Conservation (phyloP, 2,329 filamentous ascomycete species). For the Raffaelea albimanens region DNA sequence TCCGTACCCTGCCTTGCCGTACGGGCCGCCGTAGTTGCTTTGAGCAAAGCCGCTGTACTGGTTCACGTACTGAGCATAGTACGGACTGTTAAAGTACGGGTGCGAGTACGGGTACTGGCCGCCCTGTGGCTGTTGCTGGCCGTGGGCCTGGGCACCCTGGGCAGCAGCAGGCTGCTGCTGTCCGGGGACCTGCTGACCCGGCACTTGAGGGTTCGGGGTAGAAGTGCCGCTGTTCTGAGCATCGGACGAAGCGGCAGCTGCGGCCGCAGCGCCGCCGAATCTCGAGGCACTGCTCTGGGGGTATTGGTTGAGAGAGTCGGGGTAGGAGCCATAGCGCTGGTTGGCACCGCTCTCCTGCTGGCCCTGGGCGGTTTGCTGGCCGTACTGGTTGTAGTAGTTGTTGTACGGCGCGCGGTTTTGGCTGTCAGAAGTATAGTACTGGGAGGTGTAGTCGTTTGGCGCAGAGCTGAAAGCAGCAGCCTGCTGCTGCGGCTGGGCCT, state of each 20-base stretch:
- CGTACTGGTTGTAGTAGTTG: conserved; percentile 60
- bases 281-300: conserved; percentile 65
- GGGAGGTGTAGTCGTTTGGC: conserved; percentile 67
- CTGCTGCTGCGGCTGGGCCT: conserved; percentile 47
- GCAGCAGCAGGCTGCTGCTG: conserved; percentile 27
- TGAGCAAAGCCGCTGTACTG: conserved; percentile 34
- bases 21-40: conserved; percentile 41
- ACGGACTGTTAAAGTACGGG: conserved; percentile 53
- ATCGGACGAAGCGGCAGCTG: conserved; percentile 34
- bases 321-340: conserved; percentile 72
- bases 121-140: conserved; percentile 16
- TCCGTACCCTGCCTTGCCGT: conserved; percentile 47
- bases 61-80: conserved; percentile 51
- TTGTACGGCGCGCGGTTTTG: conserved; percentile 66
- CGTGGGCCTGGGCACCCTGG: conserved; percentile 6
- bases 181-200: conserved; percentile 25
- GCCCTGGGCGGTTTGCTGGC: conserved; percentile 45
- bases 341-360: conserved; percentile 65
- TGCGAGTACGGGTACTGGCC: conserved; percentile 40
- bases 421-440: conserved; percentile 67
- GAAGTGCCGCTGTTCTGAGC: conserved; percentile 80
- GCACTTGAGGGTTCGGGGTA: conserved; percentile 66
- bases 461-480: conserved; percentile 63
- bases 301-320: conserved; percentile 58
- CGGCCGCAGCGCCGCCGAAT: conserved; percentile 39